These are phyloP conservation scores for Penicillium sp. DNA, from an alignment of 2,329 filamentous ascomycete genomes.

Conservation along the genomic window DNA sequence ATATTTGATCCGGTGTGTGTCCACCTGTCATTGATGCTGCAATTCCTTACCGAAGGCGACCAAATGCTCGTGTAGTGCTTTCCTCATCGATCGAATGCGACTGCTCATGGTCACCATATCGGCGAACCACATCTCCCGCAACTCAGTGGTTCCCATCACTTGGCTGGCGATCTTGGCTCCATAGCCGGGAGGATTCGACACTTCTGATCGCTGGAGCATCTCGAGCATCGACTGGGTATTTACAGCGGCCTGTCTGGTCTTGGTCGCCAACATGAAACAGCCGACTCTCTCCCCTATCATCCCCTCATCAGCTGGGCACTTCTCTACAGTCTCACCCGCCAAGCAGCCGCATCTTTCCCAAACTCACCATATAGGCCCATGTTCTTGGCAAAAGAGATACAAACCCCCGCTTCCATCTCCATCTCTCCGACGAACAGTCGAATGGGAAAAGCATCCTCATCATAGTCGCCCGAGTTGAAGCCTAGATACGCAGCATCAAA, in stretches of 20 bases:
- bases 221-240: constrained; percentile 23
- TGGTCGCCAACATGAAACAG: not conserved
- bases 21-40: not conserved
- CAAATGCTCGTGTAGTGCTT: constrained; percentile 71
- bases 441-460: constrained; percentile 31
- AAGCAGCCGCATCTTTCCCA: no score
- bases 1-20: not conserved
- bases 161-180: constrained; percentile 81
- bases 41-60: constrained; percentile 10
- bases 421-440: constrained; percentile 55
- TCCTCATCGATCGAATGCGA: constrained; percentile 87
- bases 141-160: constrained; percentile 72
- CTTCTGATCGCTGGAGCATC: constrained; percentile 75
- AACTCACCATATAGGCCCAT: constrained; percentile 34
- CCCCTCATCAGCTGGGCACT: not conserved
- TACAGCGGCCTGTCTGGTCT: not conserved
- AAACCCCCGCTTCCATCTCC: constrained; percentile 32
- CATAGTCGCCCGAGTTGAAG: constrained; percentile 29
- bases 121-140: constrained; percentile 85
- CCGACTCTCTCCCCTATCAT: not conserved
- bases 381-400: constrained; percentile 61
- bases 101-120: constrained; percentile 89
- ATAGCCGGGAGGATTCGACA: constrained; percentile 91
- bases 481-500: constrained; percentile 34
- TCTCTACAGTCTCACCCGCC: not conserved